Evolutionary conservation across 75 land plant genomes (phyloP).

Genomic region (Picea sitchensis): DNA sequence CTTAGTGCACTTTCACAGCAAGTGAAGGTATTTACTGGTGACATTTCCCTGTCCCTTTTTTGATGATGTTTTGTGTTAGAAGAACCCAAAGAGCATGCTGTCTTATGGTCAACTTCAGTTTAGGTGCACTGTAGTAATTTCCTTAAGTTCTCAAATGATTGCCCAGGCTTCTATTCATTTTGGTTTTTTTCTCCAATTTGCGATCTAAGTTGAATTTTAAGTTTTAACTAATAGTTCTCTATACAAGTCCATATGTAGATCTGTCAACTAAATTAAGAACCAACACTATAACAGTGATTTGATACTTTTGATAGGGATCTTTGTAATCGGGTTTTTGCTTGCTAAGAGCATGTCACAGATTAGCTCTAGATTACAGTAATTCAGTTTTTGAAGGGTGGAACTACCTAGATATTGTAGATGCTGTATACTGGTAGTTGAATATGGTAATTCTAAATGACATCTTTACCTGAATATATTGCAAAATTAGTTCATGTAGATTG

Average conservation of each 20-base stretch:
- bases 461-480: neutral
- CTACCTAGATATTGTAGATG: neutral
- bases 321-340: neutral
- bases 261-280: neutral
- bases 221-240: neutral
- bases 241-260: neutral
- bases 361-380: neutral
- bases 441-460: too few species aligned
- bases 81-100: neutral
- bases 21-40: conserved; percentile 30
- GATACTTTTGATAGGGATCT: neutral
- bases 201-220: neutral
- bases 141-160: neutral
- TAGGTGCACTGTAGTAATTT: neutral
- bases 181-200: neutral
- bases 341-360: neutral
- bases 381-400: neutral
- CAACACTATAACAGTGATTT: neutral
- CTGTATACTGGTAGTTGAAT: neutral
- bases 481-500: neutral
- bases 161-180: neutral
- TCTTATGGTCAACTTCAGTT: neutral
- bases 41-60: neutral
- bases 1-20: conserved; percentile 74
- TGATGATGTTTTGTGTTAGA: neutral